Evolutionary conservation across 176 grass and related monocot genomes (phyloP), one percentile per base, ranked within the genome.

Genomic region (Thinopyrum elongatum): DNA sequence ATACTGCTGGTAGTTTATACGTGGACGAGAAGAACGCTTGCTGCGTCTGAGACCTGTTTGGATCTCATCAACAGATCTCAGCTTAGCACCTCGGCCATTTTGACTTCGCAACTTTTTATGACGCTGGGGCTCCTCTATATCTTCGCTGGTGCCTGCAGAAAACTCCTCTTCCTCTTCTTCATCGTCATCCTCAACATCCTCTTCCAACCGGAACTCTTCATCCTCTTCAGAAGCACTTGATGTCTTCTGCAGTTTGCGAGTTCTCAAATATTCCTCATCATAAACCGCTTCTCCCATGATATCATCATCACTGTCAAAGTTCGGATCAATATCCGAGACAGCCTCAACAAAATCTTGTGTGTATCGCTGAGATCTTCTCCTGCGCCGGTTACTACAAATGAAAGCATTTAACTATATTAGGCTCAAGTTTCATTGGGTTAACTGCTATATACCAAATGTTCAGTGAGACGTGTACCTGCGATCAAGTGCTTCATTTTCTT

Each of bases 241-340:
- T 72, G 82, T 30, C 66, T 93, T 94, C 73, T 91, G 87, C 17
- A 90, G 92, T 86, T 99, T 96, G 65, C 92, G 92, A 65, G 26
- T 99, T 92, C 89, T 92, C 66, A 99, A 78, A 83, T 99, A 99
- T 82, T 94, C 94, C 8, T 99, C 97, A 62, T 99, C 97, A 72
- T 99, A 99, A 13, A 99, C 97, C n/a, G 94, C 97, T 87, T 99
- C 97, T 29, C 97, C 97, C 65, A 99, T 93, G 77, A 99, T 99
- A 81, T 99, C 97, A 75, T 97, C 97, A 23, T 98, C 95, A 1
- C 93, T 98, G 36, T 92, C 91, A 26, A 90, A 92, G 77, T 89
- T 90, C 0, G 72, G 87, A 26, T 96, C 92, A 88, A 84, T 76
- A 90, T 90, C 97, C 0, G 94, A 95, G 61, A 93, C 84, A 88